These are phyloP conservation scores for Porcisia deanei DNA, from an alignment of 208 protist genomes.

Conservation along the genomic window DNA sequence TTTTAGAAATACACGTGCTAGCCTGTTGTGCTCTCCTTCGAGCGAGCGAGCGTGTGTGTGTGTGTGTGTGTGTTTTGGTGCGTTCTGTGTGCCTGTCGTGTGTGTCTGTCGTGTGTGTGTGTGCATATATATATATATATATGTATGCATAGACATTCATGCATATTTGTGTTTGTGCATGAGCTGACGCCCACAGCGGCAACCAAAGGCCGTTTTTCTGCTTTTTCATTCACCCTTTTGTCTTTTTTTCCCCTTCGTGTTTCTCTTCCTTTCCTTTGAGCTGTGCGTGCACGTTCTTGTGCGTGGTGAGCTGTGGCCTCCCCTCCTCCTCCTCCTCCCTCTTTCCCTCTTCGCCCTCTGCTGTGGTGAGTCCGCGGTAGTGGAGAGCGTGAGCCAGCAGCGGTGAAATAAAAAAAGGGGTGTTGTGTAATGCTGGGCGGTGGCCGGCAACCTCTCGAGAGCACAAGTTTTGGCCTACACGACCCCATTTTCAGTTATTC, in stretches of 20 bases:
- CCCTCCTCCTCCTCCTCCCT: neutral
- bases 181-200: neutral
- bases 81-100: neutral
- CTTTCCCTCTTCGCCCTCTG: too few relatives aligned
- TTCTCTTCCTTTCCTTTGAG: neutral
- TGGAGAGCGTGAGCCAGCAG: neutral
- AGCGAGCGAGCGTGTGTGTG: conserved; percentile 6
- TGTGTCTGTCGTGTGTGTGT: neutral
- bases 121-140: neutral
- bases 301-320: neutral
- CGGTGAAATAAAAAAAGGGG: neutral
- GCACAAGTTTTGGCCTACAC: neutral
- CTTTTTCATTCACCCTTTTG: neutral
- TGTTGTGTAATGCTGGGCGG: conserved; percentile 2
- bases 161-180: neutral
- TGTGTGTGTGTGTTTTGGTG: conserved; percentile 16
- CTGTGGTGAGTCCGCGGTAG: neutral
- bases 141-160: neutral
- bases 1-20: conserved; percentile 5
- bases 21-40: conserved; percentile 8
- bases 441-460: conserved; percentile 1
- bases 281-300: neutral
- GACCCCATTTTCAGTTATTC: neutral
- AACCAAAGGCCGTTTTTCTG: neutral
- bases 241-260: neutral